Base-by-base conservation (phyloP, 306 rosid species). In the Crotalaria pallida region DNA sequence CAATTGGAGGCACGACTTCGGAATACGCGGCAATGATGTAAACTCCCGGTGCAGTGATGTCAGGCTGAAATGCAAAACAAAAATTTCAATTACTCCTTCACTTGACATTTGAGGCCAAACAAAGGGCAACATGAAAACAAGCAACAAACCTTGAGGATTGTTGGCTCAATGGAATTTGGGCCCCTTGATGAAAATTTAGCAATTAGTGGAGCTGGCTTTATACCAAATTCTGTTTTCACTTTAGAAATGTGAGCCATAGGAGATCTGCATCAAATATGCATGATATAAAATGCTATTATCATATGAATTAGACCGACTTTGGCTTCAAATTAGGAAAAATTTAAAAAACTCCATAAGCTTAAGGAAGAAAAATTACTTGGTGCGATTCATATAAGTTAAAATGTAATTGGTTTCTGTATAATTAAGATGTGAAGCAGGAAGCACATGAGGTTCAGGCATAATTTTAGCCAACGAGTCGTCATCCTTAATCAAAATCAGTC, bases 151-250 rank as follows among this genome's bases (percentile, higher is more conserved):
- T 92, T 89, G 36, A 89, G 85, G 59, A 92, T 53, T 16, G 77
- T 4, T 45, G 73, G 61, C 40, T 75, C 90, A 27, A 89, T 2
- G 4, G 0, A 0, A 66, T 53, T 81, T 23, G 98, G 98, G 1
- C 98, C 98, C 36, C 96, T 84, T 18, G 94, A 81, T 29, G 98
- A 92, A 83, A 89, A 89, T 21, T 83, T 1, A 65, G 92, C 92
- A 65, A 92, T 17, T 19, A 34, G 0, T 15, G 96, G 97, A 27
- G 94, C 74, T 24, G 87, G 84, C 33, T 79, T 78, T 26, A 3
- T 4, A 21, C 75, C 85, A 2, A 82, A 3, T 38, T 58, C 36
- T 13, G 96, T 87, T 56, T 26, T 71, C 34, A 57, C 82, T 1
- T 2, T 60, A 62, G 85, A 77, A 16, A 89, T 68, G 79, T 18